Base-by-base conservation (phyloP, 306 rosid species). In the Medicago arabica region DNA sequence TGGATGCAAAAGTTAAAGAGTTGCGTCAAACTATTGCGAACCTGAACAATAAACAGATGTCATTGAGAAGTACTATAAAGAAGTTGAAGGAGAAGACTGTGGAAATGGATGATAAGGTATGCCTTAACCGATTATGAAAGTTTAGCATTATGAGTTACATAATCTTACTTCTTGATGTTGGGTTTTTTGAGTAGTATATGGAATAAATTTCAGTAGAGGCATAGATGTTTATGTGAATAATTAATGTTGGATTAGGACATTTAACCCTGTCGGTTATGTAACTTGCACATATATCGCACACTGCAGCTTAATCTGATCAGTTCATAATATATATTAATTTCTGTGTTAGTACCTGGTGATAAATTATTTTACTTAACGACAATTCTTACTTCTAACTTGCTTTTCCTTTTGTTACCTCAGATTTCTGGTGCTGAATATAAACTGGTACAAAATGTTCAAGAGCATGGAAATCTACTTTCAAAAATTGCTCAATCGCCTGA, bases 401-500 rank as follows among this genome's bases (percentile, higher is more conserved):
- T 28, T 68, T 43, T 47, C 36, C 34, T 43, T 54, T 18, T 63
- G 65, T 83, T 51, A 11, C 53, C 81, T 58, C 88, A 92, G 98
- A 89, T 94, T 71, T 87, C 96, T 15, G 83, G 58, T 70, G 96
- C 96, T 58, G 95, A 92, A 70, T 92, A 88, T 85, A 69, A 75
- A n/a, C 69, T 94, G 39, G 83, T 92, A 64, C 89, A 90, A 87
- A 84, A 78, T 85, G 96, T 81, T 64, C 93, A 86, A 82, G 97
- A 94, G 71, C 92, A 82, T 85, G 93, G 87, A 73, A 92, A 85
- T 75, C 82, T 92, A 72, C 96, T 90, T 17, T 90, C 97, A 9
- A 90, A 81, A 83, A 78, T 94, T 63, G 93, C 86, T 40, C 97
- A 94, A 34, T 94, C 98, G n/a, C 98, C 97, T 34, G 95, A 94